phyloP scores from a whole-genome alignment of 805 yeast genomes.

The Sungouiella thailandica region DNA sequence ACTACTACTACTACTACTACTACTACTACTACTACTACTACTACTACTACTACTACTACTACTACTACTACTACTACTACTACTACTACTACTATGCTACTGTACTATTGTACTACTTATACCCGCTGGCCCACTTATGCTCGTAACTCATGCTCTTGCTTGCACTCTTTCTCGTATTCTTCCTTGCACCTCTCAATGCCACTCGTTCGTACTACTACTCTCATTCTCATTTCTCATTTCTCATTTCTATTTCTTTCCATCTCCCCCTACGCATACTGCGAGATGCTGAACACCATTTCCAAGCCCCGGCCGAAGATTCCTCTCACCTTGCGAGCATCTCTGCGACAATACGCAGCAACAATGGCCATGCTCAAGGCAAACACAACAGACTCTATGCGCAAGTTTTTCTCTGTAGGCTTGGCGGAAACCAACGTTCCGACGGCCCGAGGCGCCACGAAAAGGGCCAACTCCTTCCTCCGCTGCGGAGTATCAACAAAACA shows the following conservation, averaged over 20 bases:
- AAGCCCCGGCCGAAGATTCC: conserved; percentile 35
- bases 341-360: conserved; percentile 30
- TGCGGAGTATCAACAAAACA: conserved; percentile 34
- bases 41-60: too few species aligned
- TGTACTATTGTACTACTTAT: too few species aligned
- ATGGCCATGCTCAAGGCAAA: conserved; percentile 33
- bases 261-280: neutral
- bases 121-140: too few species aligned
- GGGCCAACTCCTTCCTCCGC: conserved; percentile 43
- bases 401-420: conserved; percentile 20
- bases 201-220: too few species aligned
- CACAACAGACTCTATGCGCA: conserved; percentile 25
- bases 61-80: too few species aligned
- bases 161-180: too few species aligned
- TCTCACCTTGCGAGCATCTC: conserved; percentile 25
- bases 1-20: too few species aligned
- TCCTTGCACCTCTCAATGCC: too few species aligned
- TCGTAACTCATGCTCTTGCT: too few species aligned
- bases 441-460: conserved; percentile 42
- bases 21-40: too few species aligned
- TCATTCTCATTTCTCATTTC: too few species aligned
- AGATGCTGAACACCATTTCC: conserved; percentile 12
- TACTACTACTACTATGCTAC: too few species aligned
- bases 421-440: conserved; percentile 29
- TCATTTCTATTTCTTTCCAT: neutral